A percentile compares a stretch with the other conserved stretches of the same genome.
Conservation (phyloP, 495 filamentous ascomycete species). For the Cairneyella variabilis region DNA sequence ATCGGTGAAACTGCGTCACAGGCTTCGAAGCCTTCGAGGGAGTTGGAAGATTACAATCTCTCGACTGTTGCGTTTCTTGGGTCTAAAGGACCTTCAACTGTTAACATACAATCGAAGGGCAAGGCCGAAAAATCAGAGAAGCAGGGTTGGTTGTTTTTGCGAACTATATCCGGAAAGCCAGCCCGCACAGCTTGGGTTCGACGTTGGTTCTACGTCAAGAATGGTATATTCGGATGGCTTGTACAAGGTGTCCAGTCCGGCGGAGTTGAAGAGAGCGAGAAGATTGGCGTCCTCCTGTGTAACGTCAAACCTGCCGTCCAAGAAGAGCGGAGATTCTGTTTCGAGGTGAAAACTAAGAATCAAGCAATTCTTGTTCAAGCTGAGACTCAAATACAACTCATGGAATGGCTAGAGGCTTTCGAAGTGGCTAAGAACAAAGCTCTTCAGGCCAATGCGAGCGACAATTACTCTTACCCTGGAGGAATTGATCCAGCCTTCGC, state of each 20-base stretch:
- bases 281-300: conserved; percentile 92
- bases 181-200: conserved; percentile 81
- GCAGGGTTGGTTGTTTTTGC: conserved; percentile 90
- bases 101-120: conserved; percentile 35
- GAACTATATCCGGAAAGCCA: conserved; percentile 81
- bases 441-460: conserved; percentile 65
- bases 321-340: conserved; percentile 94
- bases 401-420: conserved; percentile 89
- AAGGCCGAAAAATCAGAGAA: conserved; percentile 55
- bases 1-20: conserved; percentile 75
- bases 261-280: conserved; percentile 91
- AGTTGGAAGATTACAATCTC: conserved; percentile 87
- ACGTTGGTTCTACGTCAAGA: conserved; percentile 91
- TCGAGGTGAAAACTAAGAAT: conserved; percentile 98
- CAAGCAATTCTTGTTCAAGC: conserved; percentile 85
- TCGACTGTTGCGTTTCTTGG: conserved; percentile 84
- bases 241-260: conserved; percentile 79
- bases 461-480: conserved; percentile 50
- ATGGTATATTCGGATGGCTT: conserved; percentile 94
- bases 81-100: conserved; percentile 60
- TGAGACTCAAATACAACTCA: conserved; percentile 84
- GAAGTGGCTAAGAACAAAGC: conserved; percentile 91
- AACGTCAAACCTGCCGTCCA: conserved; percentile 85
- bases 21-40: conserved; percentile 74
- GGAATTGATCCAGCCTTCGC: conserved; percentile 83